A percentile compares a stretch with the other conserved stretches of the same genome.
These are phyloP conservation scores for Coemansia sp. DNA, from an alignment of 192 early-diverging fungal genomes.

Conservation along the genomic window DNA sequence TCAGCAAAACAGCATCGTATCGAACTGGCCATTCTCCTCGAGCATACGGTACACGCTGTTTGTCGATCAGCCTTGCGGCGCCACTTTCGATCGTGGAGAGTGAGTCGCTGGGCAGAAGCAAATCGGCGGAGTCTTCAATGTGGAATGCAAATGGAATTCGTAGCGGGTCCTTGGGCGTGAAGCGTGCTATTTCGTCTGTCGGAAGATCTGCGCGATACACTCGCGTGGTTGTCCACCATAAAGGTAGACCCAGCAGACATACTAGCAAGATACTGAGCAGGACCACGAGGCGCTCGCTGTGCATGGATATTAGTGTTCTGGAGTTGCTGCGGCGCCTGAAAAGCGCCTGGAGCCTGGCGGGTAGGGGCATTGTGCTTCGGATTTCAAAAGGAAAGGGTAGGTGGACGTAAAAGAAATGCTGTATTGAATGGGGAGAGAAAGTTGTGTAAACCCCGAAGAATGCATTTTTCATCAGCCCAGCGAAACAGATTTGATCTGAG, in stretches of 20 bases:
- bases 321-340: slow-evolving; percentile 15
- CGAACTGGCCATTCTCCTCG: slow-evolving; percentile 22
- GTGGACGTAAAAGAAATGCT: not conserved
- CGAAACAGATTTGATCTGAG: too few relatives aligned
- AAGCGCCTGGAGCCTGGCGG: slow-evolving; percentile 27
- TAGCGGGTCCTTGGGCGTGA: slow-evolving; percentile 16
- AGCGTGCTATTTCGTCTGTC: slow-evolving; percentile 12
- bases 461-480: too few relatives aligned
- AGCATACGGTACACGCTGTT: slow-evolving; percentile 8
- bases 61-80: slow-evolving; percentile 14
- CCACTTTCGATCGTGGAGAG: slow-evolving; percentile 2
- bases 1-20: slow-evolving; percentile 7
- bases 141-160: slow-evolving; percentile 27
- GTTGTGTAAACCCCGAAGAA: not conserved
- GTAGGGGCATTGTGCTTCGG: slow-evolving; percentile 8
- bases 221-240: slow-evolving; percentile 53
- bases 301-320: slow-evolving; percentile 34
- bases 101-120: slow-evolving; percentile 5
- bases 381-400: not conserved
- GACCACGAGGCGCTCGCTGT: slow-evolving; percentile 38
- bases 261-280: slow-evolving; percentile 37
- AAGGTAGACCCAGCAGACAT: slow-evolving; percentile 37
- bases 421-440: not conserved
- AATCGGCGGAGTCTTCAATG: slow-evolving; percentile 10
- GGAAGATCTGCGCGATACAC: slow-evolving; percentile 52